phyloP scores from a whole-genome alignment of 345 rosid genomes.

The Camelina neglecta region DNA sequence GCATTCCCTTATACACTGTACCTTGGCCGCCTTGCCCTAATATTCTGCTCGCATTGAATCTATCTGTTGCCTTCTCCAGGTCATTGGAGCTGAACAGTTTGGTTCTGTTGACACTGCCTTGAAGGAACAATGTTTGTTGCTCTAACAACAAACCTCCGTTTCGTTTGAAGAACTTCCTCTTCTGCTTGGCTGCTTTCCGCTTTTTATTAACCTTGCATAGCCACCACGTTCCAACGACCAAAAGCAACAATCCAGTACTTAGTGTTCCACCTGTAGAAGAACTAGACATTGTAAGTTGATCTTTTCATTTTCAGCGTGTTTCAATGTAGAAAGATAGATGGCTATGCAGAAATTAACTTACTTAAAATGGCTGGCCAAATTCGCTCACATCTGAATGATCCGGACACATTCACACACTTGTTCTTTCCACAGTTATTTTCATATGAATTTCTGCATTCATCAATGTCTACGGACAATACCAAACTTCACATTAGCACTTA shows the following conservation, averaged over 20 bases:
- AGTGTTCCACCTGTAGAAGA: conserved; percentile 23
- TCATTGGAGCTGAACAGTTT: conserved; percentile 36
- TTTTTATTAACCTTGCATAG: conserved; percentile 16
- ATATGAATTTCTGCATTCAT: conserved; percentile 12
- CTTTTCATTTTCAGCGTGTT: neutral
- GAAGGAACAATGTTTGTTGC: conserved; percentile 37
- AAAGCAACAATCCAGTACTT: conserved; percentile 26
- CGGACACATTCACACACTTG: conserved; percentile 4
- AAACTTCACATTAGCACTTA: neutral
- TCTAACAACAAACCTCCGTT: conserved; percentile 48
- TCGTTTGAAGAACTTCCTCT: conserved; percentile 37
- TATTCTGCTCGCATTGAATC: conserved; percentile 18
- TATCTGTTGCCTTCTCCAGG: conserved; percentile 36
- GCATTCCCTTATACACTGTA: conserved; percentile 49
- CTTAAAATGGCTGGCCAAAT: conserved; percentile 29
- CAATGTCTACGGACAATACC: conserved; percentile 25
- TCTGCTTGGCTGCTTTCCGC: conserved; percentile 20
- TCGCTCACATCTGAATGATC: conserved; percentile 35
- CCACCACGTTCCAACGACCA: conserved; percentile 2
- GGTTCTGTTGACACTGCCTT: conserved; percentile 31
- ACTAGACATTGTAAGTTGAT: neutral
- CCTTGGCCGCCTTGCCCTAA: conserved; percentile 38
- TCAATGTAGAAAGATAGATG: neutral
- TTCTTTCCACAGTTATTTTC: neutral
- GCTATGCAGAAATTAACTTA: neutral